These are phyloP conservation scores for Allium fistulosum DNA, from an alignment of 106 monocot species.

Conservation along the genomic window DNA sequence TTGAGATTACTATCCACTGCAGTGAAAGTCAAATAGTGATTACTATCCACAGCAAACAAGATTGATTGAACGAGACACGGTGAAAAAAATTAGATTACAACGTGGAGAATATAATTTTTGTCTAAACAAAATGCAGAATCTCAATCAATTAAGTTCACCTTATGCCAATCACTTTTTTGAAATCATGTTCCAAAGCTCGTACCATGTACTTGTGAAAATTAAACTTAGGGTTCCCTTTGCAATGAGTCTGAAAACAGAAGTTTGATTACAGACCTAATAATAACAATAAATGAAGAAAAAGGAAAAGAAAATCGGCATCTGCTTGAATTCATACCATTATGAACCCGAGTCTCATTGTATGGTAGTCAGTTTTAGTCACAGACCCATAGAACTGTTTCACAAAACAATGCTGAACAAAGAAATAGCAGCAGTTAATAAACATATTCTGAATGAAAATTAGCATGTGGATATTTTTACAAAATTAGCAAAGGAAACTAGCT, in stretches of 20 bases:
- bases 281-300: not conserved
- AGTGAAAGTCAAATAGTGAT: not conserved
- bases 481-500: too few species aligned
- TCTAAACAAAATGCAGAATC: not conserved
- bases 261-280: not conserved
- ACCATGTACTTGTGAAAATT: slow-evolving; percentile 58
- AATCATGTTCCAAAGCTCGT: slow-evolving; percentile 49
- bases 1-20: too few species aligned
- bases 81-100: not conserved
- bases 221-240: slow-evolving; percentile 35
- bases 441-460: too few species aligned
- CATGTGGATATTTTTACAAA: too few species aligned
- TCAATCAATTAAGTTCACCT: slow-evolving; percentile 18
- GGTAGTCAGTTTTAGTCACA: slow-evolving; percentile 65
- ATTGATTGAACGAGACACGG: not conserved
- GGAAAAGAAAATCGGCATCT: not conserved
- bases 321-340: slow-evolving; percentile 37
- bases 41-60: not conserved
- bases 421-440: not conserved
- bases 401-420: slow-evolving; percentile 49
- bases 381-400: slow-evolving; percentile 61
- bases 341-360: slow-evolving; percentile 52
- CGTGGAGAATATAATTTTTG: not conserved
- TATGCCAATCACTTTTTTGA: slow-evolving; percentile 56
- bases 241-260: slow-evolving; percentile 29